These are phyloP conservation scores for Spathaspora gorwiae DNA, from an alignment of 805 yeast genomes.

Conservation along the genomic window DNA sequence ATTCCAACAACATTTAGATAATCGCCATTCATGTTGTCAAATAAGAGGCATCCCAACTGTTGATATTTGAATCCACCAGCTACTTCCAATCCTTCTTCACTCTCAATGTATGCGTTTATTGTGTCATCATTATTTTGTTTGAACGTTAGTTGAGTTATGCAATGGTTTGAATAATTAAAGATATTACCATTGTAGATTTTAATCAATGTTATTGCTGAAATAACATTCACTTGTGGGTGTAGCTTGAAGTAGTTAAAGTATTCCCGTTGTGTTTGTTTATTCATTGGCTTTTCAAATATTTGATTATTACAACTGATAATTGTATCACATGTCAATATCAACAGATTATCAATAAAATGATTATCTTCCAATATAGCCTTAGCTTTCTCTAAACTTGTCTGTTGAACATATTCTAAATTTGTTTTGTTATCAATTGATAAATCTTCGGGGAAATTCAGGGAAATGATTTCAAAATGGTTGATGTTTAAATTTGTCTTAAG, in stretches of 20 bases:
- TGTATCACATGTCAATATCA: slow-evolving; percentile 73
- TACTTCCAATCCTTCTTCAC: slow-evolving; percentile 72
- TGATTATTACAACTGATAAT: slow-evolving; percentile 53
- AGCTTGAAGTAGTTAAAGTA: slow-evolving; percentile 24
- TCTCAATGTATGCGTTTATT: slow-evolving; percentile 55
- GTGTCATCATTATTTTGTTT: slow-evolving; percentile 47
- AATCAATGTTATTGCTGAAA: slow-evolving; percentile 30
- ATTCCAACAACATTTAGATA: slow-evolving; percentile 83
- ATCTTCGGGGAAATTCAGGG: slow-evolving; percentile 75
- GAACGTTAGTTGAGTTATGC: slow-evolving; percentile 45
- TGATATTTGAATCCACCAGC: slow-evolving; percentile 95
- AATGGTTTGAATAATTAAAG: slow-evolving; percentile 13
- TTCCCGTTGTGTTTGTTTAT: slow-evolving; percentile 21
- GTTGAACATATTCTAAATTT: slow-evolving; percentile 55
- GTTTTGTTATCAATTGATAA: slow-evolving; percentile 49
- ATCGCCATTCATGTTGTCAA: slow-evolving; percentile 69
- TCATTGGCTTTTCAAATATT: slow-evolving; percentile 74
- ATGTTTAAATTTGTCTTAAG: slow-evolving; percentile 53
- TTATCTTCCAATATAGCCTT: slow-evolving; percentile 47
- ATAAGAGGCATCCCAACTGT: slow-evolving; percentile 62
- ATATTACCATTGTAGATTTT: slow-evolving; percentile 6
- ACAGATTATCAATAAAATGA: slow-evolving; percentile 15
- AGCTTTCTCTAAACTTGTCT: slow-evolving; percentile 69
- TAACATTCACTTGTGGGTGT: slow-evolving; percentile 22
- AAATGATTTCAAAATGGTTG: slow-evolving; percentile 39